These are phyloP conservation scores for Neofusicoccum sp. DNA, from an alignment of 2,329 filamentous ascomycete species.

Conservation along the genomic window DNA sequence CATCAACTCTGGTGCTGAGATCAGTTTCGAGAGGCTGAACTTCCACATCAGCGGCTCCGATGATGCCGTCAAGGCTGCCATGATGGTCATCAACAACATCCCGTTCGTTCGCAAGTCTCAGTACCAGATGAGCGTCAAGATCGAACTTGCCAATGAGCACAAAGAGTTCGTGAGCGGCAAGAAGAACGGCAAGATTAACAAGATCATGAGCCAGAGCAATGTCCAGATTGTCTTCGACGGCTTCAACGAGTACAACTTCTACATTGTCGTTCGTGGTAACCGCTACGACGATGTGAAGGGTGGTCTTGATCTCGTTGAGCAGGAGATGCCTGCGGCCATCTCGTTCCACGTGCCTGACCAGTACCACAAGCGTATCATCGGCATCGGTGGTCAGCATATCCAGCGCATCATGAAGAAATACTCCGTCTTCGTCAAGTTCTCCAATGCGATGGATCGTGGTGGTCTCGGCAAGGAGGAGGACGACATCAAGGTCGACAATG, in stretches of 20 bases:
- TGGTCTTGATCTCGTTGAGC: constrained; percentile 87
- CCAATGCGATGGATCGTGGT: constrained; percentile 96
- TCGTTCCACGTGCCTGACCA: constrained; percentile 99
- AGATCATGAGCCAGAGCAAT: constrained; percentile 99
- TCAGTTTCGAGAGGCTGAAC: constrained; percentile 89
- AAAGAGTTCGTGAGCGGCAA: constrained; percentile 99
- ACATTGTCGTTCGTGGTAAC: constrained; percentile 92
- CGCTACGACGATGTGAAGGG: constrained; percentile 94
- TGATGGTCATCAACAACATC: constrained; percentile 89
- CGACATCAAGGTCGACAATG: constrained; percentile 97
- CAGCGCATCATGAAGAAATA: constrained; percentile 99
- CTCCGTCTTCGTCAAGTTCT: constrained; percentile 99
- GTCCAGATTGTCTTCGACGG: constrained; percentile 99
- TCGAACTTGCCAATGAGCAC: constrained; percentile 97
- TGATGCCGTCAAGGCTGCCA: constrained; percentile 91
- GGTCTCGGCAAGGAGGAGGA: constrained; percentile 94
- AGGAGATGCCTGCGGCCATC: constrained; percentile 98
- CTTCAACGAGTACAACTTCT: constrained; percentile 99
- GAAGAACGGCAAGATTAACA: constrained; percentile 99
- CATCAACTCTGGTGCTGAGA: constrained; percentile 90
- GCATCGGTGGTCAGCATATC: constrained; percentile 96
- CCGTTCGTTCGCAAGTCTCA: constrained; percentile 82
- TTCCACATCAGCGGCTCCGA: constrained; percentile 96
- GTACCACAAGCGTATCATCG: constrained; percentile 99
- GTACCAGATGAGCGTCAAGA: constrained; percentile 95